These are phyloP conservation scores for Scheffersomyces segobiensis DNA, from an alignment of 1,139 yeast genomes.

Conservation along the genomic window DNA sequence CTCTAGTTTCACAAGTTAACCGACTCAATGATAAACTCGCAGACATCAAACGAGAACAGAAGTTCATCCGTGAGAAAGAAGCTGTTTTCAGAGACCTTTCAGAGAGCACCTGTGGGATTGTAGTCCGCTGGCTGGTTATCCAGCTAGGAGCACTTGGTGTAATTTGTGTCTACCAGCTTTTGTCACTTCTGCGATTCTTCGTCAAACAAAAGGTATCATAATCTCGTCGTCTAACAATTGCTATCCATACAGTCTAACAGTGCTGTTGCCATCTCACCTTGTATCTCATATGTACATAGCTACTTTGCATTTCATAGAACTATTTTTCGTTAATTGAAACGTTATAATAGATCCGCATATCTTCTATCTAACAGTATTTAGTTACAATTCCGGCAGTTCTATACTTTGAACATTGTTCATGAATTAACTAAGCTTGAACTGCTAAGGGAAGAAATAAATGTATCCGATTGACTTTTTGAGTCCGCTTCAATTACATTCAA, in stretches of 20 bases:
- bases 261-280: not conserved
- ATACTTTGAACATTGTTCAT: too few relatives aligned
- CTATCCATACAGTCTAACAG: not conserved
- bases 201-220: slow-evolving; percentile 53
- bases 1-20: slow-evolving; percentile 54
- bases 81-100: slow-evolving; percentile 65
- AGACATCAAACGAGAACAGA: slow-evolving; percentile 64
- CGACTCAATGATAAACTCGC: slow-evolving; percentile 54
- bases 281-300: not conserved
- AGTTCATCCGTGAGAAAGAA: slow-evolving; percentile 68
- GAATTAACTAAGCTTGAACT: too few relatives aligned
- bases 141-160: slow-evolving; percentile 57
- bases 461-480: too few relatives aligned
- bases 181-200: slow-evolving; percentile 62
- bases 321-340: not conserved
- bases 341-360: not conserved
- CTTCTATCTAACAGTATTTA: too few relatives aligned
- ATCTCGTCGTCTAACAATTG: not conserved
- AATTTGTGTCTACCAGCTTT: slow-evolving; percentile 69
- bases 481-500: too few relatives aligned
- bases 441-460: too few relatives aligned
- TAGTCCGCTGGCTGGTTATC: slow-evolving; percentile 64
- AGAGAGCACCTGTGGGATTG: slow-evolving; percentile 65
- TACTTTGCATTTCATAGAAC: not conserved
- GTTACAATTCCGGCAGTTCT: too few relatives aligned